Evolutionary conservation across 2,329 filamentous ascomycete genomes (phyloP).

Genomic region (Cladosporium sp.): DNA sequence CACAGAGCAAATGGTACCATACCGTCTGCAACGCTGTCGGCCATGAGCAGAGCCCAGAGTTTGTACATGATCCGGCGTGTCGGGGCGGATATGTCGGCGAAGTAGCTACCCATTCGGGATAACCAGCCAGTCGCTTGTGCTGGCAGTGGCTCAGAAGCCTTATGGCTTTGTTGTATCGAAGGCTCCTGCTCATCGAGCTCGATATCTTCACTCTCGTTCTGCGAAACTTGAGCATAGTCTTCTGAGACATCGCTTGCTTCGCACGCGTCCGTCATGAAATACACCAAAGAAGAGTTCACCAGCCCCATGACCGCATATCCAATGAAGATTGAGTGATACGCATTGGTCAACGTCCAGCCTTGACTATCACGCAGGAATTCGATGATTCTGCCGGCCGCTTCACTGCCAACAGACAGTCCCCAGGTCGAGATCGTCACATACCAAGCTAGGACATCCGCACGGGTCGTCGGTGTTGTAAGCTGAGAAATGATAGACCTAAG

Average conservation of each 20-base stretch:
- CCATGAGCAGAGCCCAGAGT: constrained; percentile 62
- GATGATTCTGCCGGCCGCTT: constrained; percentile 49
- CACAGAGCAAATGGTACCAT: constrained; percentile 54
- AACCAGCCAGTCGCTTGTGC: constrained; percentile 12
- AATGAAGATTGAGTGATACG: constrained; percentile 58
- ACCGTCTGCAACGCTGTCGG: constrained; percentile 65
- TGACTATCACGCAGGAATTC: constrained; percentile 42
- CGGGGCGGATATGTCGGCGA: constrained; percentile 56
- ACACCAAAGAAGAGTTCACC: constrained; percentile 46
- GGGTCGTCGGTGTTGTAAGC: constrained; percentile 51
- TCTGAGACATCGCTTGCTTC: constrained; percentile 40
- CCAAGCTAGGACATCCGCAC: constrained; percentile 64
- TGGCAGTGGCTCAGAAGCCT: neutral
- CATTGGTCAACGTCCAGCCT: constrained; percentile 47
- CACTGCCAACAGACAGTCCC: constrained; percentile 53
- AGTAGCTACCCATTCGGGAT: constrained; percentile 20
- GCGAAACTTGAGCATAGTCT: constrained; percentile 25
- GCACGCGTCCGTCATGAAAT: constrained; percentile 48
- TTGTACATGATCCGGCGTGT: constrained; percentile 54
- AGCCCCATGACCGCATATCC: constrained; percentile 55
- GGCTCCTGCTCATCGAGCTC: constrained; percentile 16
- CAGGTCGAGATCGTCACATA: constrained; percentile 57
- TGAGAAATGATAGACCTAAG: constrained; percentile 51
- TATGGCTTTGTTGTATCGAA: neutral
- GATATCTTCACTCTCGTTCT: constrained; percentile 24